Evolutionary conservation across 495 filamentous ascomycete genomes (phyloP).

Genomic region (Podospora pseudocomata): DNA sequence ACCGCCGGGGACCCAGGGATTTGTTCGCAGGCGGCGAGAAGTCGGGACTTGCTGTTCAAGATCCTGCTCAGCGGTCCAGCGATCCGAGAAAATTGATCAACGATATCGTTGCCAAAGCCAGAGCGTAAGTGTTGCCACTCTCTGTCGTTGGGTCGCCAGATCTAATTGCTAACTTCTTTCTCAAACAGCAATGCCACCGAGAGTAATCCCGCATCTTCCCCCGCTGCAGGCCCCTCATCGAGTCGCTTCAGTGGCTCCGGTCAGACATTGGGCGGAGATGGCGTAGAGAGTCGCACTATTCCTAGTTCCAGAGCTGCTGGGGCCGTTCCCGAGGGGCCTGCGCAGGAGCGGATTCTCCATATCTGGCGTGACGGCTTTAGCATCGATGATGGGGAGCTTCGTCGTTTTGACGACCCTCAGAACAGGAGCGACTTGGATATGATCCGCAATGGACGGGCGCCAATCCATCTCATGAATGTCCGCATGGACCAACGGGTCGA

Average conservation of each 20-base stretch:
- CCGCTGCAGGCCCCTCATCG: conserved; percentile 45
- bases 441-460: conserved; percentile 83
- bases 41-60: conserved; percentile 90
- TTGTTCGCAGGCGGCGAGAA: conserved; percentile 96
- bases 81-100: conserved; percentile 66
- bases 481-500: conserved; percentile 80
- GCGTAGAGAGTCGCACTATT: conserved; percentile 69
- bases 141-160: not conserved
- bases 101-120: conserved; percentile 80
- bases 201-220: conserved; percentile 54
- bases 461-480: conserved; percentile 85
- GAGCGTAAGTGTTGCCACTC: conserved; percentile 51
- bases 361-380: conserved; percentile 95
- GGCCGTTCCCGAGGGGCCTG: conserved; percentile 37
- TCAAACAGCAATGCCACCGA: conserved; percentile 37
- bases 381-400: conserved; percentile 90
- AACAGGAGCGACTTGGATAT: conserved; percentile 77
- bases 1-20: conserved; percentile 65
- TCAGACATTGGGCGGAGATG: conserved; percentile 86
- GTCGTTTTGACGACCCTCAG: conserved; percentile 79
- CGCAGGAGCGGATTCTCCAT: conserved; percentile 64
- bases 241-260: conserved; percentile 73
- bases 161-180: conserved; percentile 12
- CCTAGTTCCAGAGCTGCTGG: conserved; percentile 55
- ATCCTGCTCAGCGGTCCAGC: conserved; percentile 56